phyloP scores from a whole-genome alignment of 345 rosid genomes.

The Murraya paniculata region DNA sequence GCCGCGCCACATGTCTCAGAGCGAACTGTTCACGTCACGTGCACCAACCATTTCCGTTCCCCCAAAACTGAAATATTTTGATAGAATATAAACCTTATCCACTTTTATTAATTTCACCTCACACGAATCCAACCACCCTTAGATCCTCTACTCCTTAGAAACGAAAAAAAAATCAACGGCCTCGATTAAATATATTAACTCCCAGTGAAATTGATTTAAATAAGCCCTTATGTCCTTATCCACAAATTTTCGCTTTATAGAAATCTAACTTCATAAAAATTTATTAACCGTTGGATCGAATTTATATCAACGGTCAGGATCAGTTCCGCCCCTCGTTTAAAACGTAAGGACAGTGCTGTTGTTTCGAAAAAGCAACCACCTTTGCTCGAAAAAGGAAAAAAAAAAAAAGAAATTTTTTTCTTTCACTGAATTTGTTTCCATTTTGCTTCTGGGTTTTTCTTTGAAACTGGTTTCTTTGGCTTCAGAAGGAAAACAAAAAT shows the following conservation, averaged over 20 bases:
- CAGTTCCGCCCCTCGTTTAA: background rate
- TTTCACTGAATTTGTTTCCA: background rate
- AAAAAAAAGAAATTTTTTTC: background rate
- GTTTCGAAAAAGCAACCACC: background rate
- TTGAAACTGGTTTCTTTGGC: background rate
- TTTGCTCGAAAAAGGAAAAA: background rate
- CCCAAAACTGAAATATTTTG: background rate
- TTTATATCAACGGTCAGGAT: background rate
- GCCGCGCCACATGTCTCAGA: slow-evolving; percentile 36
- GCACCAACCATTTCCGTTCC: slow-evolving; percentile 8
- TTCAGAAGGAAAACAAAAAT: background rate
- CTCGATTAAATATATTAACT: background rate
- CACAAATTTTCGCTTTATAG: slow-evolving; percentile 4
- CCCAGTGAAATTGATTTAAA: background rate
- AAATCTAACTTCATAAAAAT: background rate
- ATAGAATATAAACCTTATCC: slow-evolving; percentile 33
- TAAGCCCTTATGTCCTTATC: slow-evolving; percentile 28
- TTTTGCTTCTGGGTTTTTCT: background rate
- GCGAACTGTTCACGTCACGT: background rate
- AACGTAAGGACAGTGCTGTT: background rate
- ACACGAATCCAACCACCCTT: background rate
- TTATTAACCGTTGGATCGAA: background rate
- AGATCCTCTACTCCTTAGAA: background rate
- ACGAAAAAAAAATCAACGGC: background rate
- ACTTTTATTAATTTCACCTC: background rate